phyloP scores from a whole-genome alignment of 176 grass and related monocot species.

The Aegilops sharonensis region DNA sequence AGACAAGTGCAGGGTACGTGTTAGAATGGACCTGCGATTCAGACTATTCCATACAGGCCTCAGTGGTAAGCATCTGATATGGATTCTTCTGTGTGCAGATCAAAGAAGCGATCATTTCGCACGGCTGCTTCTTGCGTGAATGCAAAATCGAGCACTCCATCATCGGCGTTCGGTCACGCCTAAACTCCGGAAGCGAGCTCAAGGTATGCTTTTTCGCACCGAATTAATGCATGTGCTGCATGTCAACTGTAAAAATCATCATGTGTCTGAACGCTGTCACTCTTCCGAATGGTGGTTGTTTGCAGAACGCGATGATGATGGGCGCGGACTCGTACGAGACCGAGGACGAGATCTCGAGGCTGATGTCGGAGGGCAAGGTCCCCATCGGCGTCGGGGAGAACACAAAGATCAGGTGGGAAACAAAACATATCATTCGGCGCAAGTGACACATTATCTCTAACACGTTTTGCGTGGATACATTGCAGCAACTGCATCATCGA shows the following conservation, averaged over 20 bases:
- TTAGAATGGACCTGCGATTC: neutral
- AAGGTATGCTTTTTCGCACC: conserved; percentile 29
- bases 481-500: conserved; percentile 83
- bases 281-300: neutral
- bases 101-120: conserved; percentile 64
- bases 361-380: conserved; percentile 59
- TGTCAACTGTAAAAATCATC: neutral
- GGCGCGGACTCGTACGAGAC: conserved; percentile 71
- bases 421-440: no score
- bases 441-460: neutral
- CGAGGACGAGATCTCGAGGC: conserved; percentile 58
- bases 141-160: conserved; percentile 60
- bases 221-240: neutral
- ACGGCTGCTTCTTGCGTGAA: conserved; percentile 80
- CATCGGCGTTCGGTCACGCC: conserved; percentile 57
- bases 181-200: conserved; percentile 49
- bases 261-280: neutral
- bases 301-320: conserved; percentile 85
- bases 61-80: no score
- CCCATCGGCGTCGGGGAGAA: conserved; percentile 73
- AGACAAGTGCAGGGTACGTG: conserved; percentile 56
- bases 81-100: conserved; percentile 35
- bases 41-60: neutral
- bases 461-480: neutral
- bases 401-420: conserved; percentile 60